Evolutionary conservation across 345 rosid genomes (phyloP).

Genomic region (Boechera divaricarpa): DNA sequence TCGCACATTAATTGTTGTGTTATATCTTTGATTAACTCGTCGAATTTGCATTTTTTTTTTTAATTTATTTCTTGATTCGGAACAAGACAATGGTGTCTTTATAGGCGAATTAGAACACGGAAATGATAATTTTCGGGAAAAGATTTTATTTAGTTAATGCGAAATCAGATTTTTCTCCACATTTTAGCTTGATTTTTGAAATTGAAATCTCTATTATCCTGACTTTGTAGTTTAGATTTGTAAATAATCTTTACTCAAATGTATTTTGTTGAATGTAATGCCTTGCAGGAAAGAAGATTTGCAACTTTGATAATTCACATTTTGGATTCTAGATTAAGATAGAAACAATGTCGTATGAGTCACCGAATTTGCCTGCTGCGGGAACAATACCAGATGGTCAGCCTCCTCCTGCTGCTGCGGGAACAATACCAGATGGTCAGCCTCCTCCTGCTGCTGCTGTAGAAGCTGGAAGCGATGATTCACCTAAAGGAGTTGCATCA

Average conservation of each 20-base stretch:
- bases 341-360: conserved; percentile 50
- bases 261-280: conserved; percentile 20
- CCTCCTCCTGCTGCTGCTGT: conserved; percentile 43
- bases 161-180: background rate
- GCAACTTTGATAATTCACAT: conserved; percentile 12
- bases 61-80: background rate
- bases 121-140: background rate
- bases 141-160: background rate
- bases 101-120: background rate
- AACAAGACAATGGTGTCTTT: background rate
- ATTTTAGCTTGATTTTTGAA: conserved; percentile 17
- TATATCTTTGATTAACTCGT: background rate
- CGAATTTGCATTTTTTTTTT: conserved; percentile 5
- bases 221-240: background rate
- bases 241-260: background rate
- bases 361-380: conserved; percentile 48
- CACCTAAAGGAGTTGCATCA: conserved; percentile 57
- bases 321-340: conserved; percentile 14
- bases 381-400: conserved; percentile 53
- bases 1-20: background rate
- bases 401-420: conserved; percentile 40
- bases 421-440: conserved; percentile 52
- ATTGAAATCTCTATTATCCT: background rate
- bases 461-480: conserved; percentile 49
- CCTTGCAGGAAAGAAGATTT: conserved; percentile 23